Conservation (phyloP, 2,329 filamentous ascomycete species). For the Penicillium rolfsii region DNA sequence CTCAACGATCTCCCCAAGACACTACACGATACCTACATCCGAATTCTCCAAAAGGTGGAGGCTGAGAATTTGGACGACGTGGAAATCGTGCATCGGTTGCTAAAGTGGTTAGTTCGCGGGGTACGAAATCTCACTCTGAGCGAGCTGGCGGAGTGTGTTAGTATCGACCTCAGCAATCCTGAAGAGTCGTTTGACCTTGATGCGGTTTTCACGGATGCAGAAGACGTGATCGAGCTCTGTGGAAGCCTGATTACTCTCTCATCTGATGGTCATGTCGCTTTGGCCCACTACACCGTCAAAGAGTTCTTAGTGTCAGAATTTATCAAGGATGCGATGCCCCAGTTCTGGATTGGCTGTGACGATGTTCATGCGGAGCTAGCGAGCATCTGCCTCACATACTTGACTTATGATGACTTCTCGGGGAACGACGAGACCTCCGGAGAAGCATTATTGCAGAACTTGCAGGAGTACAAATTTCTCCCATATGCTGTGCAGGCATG, state of each 20-base stretch:
- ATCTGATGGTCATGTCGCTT: background rate
- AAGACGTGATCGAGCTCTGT: background rate
- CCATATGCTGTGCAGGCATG: background rate
- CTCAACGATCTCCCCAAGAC: background rate
- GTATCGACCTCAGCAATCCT: background rate
- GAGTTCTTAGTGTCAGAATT: background rate
- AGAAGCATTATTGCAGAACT: background rate
- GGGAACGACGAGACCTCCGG: background rate
- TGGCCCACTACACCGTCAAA: background rate
- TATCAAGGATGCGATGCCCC: background rate
- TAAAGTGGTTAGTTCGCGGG: background rate
- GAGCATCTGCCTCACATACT: background rate
- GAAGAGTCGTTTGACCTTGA: background rate
- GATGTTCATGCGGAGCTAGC: constrained; percentile 1
- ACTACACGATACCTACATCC: background rate
- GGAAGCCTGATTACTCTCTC: constrained; percentile 1
- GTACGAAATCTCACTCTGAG: background rate
- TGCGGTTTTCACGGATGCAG: background rate
- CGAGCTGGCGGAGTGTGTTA: background rate
- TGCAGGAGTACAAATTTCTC: background rate
- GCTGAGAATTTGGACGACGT: background rate
- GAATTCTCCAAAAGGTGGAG: background rate
- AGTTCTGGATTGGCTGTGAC: background rate
- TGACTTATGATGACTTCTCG: background rate
- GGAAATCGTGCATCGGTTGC: background rate